Percentiles rank a stretch among this genome's conserved stretches.
Evolutionary conservation across 164 flowering plant genomes (phyloP).

Genomic region (Sextonia rubra): DNA sequence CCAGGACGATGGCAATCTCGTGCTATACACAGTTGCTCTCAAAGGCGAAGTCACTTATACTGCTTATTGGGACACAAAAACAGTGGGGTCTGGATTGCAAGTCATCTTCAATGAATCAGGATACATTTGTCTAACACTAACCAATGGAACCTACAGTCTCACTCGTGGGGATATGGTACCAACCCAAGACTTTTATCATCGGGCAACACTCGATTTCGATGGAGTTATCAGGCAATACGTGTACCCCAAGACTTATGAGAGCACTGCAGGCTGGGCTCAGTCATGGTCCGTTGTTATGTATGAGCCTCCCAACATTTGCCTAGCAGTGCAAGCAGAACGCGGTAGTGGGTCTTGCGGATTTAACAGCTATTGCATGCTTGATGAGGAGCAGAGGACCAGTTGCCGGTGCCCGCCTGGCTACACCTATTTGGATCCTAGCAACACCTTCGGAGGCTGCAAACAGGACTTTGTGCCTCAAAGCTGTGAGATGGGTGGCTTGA

Average conservation of each 20-base stretch:
- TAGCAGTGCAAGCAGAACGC: background rate
- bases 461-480: slow-evolving; percentile 1
- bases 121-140: slow-evolving; percentile 14
- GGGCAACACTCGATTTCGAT: slow-evolving; percentile 37
- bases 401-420: slow-evolving; percentile 40
- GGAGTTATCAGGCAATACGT: slow-evolving; percentile 35
- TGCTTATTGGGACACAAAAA: slow-evolving; percentile 1
- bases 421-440: slow-evolving; percentile 1
- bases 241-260: slow-evolving; percentile 17
- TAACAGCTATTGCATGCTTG: slow-evolving; percentile 37
- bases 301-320: slow-evolving; percentile 8
- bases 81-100: slow-evolving; percentile 5
- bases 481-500: background rate
- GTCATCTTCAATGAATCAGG: slow-evolving; percentile 32
- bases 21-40: slow-evolving; percentile 15
- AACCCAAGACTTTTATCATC: slow-evolving; percentile 22
- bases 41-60: background rate
- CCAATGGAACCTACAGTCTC: slow-evolving; percentile 16
- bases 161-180: slow-evolving; percentile 9
- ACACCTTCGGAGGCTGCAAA: slow-evolving; percentile 1
- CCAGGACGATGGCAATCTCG: slow-evolving; percentile 28
- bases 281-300: slow-evolving; percentile 3
- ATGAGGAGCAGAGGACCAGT: slow-evolving; percentile 16
- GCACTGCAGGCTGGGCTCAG: background rate
- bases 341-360: slow-evolving; percentile 43